Evolutionary conservation across 108 stramenopile species (phyloP).

Genomic region (Fragilaria crotonensis): DNA sequence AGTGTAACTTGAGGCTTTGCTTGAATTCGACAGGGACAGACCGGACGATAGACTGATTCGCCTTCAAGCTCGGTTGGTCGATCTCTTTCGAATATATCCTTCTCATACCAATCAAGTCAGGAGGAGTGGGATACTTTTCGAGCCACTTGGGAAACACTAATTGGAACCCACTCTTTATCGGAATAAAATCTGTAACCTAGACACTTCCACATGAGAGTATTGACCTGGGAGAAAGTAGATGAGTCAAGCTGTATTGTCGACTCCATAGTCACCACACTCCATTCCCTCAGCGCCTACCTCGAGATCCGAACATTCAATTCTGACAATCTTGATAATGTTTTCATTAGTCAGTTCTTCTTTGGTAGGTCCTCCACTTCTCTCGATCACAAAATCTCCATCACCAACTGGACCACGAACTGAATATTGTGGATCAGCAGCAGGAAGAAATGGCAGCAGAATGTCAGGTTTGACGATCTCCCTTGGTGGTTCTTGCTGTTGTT

Average conservation of each 20-base stretch:
- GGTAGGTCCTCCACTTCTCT: conserved; percentile 57
- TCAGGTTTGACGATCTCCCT: no score
- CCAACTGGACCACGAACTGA: conserved; percentile 39
- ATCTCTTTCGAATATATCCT: conserved; percentile 80
- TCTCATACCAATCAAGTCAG: conserved; percentile 90
- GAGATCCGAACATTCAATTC: conserved; percentile 62
- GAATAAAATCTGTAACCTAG: conserved; percentile 81
- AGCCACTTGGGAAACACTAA: conserved; percentile 89
- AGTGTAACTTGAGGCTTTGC: conserved; percentile 60
- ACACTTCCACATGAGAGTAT: conserved; percentile 92
- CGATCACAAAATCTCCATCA: conserved; percentile 50
- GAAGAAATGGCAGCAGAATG: conserved; percentile 47
- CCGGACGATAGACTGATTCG: conserved; percentile 70
- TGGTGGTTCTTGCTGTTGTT: no score
- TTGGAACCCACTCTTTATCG: conserved; percentile 50
- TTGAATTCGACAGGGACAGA: conserved; percentile 79
- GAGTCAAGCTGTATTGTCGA: neutral
- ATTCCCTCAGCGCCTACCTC: conserved; percentile 30
- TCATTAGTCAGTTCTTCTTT: conserved; percentile 73
- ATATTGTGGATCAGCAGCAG: conserved; percentile 63
- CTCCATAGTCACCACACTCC: neutral
- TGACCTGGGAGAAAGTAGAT: conserved; percentile 23
- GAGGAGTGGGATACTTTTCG: conserved; percentile 80
- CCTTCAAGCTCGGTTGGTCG: conserved; percentile 63
- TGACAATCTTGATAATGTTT: conserved; percentile 68